These are phyloP conservation scores for Gremmenia infestans DNA, from an alignment of 2,329 filamentous ascomycete genomes.

Conservation along the genomic window DNA sequence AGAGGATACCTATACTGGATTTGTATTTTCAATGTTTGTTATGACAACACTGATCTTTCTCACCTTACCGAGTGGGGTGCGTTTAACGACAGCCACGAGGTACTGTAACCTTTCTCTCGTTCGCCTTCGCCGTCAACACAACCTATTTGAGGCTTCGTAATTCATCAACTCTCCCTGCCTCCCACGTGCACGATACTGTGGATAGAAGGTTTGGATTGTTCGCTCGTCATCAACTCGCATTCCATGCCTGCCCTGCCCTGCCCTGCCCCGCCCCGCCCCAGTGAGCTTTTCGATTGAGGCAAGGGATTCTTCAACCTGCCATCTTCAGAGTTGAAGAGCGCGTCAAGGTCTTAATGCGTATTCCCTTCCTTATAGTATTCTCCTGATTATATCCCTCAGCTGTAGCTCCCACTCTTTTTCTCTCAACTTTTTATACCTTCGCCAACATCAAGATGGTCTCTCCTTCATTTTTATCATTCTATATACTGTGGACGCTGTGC, in stretches of 20 bases:
- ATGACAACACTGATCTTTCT: background rate
- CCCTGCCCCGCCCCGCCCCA: too few relatives aligned
- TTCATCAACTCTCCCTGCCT: background rate
- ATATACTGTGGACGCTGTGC: constrained; percentile 8
- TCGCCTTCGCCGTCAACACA: too few relatives aligned
- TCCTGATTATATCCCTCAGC: background rate
- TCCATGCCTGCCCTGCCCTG: background rate
- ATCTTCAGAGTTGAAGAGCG: constrained; percentile 4
- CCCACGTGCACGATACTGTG: background rate
- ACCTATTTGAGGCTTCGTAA: too few relatives aligned
- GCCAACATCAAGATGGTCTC: constrained; percentile 1
- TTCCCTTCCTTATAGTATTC: background rate
- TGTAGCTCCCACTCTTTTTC: background rate
- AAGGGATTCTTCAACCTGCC: background rate
- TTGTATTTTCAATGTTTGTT: background rate
- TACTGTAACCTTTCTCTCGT: too few relatives aligned
- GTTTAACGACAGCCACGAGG: too few relatives aligned
- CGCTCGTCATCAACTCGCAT: background rate
- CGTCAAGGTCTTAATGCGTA: background rate
- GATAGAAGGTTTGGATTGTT: background rate
- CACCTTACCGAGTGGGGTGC: too few relatives aligned
- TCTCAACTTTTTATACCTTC: background rate
- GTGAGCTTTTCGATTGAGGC: background rate
- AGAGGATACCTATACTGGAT: too few relatives aligned
- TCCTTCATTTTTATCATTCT: background rate